A percentile compares a stretch with the other conserved stretches of the same genome.
These are phyloP conservation scores for Gossypium davidsonii DNA, from an alignment of 441 rosid genomes.

Conservation along the genomic window DNA sequence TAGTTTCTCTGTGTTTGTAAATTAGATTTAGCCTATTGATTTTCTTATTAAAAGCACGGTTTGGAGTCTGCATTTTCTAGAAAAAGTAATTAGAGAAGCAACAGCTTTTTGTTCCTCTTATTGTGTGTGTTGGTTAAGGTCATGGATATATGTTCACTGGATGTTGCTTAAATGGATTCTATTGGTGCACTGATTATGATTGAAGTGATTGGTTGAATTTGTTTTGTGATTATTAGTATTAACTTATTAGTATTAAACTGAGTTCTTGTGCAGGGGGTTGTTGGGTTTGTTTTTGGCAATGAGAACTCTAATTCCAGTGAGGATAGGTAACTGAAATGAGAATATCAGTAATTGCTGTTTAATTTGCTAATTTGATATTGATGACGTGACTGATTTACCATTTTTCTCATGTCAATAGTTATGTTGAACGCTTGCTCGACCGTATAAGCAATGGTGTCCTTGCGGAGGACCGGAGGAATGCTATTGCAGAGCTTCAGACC, in stretches of 20 bases:
- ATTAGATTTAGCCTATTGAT: not conserved
- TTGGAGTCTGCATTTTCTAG: not conserved
- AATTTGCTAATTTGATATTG: not conserved
- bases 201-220: not conserved
- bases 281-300: slow-evolving; percentile 83
- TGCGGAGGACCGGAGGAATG: slow-evolving; percentile 84
- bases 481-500: slow-evolving; percentile 82
- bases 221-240: not conserved
- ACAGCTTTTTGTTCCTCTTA: not conserved
- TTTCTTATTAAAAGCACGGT: not conserved
- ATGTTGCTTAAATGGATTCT: not conserved
- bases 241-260: slow-evolving; percentile 4
- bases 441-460: slow-evolving; percentile 78
- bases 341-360: not conserved
- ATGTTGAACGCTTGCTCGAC: slow-evolving; percentile 78
- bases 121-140: not conserved
- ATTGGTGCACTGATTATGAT: not conserved
- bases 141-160: not conserved
- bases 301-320: slow-evolving; percentile 72
- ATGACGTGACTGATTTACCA: not conserved
- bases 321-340: slow-evolving; percentile 48
- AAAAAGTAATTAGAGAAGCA: not conserved
- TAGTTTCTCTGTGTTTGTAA: not conserved
- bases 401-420: slow-evolving; percentile 31
- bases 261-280: slow-evolving; percentile 65